These are phyloP conservation scores for Metschnikowia reukaufii DNA, from an alignment of 805 yeast species.

Conservation along the genomic window DNA sequence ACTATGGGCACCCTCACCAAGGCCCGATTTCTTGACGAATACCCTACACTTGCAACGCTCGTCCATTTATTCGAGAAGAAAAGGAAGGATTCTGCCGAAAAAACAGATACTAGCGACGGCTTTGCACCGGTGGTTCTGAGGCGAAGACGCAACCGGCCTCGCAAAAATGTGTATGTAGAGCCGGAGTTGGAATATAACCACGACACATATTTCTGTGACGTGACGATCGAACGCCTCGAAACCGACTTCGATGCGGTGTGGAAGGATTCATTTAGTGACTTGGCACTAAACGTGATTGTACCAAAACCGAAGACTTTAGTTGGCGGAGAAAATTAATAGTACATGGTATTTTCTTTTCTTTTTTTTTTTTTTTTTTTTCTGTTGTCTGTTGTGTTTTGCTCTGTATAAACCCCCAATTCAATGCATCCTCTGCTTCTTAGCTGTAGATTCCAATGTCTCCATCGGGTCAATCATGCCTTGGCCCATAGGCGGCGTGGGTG, in stretches of 20 bases:
- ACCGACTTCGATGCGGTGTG: conserved; percentile 26
- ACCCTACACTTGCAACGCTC: conserved; percentile 45
- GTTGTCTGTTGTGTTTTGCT: background rate
- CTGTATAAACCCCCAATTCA: background rate
- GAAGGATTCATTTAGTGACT: conserved; percentile 21
- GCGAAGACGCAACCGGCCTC: conserved; percentile 20
- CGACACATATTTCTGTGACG: conserved; percentile 31
- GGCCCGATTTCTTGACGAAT: conserved; percentile 40
- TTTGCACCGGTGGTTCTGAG: conserved; percentile 25
- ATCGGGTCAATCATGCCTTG: conserved; percentile 15
- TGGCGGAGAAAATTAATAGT: background rate
- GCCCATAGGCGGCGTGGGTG: conserved; percentile 14
- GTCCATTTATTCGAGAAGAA: conserved; percentile 21
- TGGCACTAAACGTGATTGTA: conserved; percentile 17
- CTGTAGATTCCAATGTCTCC: conserved; percentile 15
- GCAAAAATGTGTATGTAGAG: conserved; percentile 28
- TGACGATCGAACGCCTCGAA: conserved; percentile 22
- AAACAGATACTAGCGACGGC: conserved; percentile 16
- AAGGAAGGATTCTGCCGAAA: conserved; percentile 2
- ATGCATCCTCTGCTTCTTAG: conserved; percentile 16
- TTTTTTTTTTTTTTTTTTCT: too few species aligned
- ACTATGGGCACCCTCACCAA: conserved; percentile 56
- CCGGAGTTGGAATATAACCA: conserved; percentile 34
- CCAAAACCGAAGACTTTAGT: background rate
- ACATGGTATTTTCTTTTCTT: background rate